Evolutionary conservation across 257 asterid species (phyloP).

Genomic region (Linaria vulgaris): DNA sequence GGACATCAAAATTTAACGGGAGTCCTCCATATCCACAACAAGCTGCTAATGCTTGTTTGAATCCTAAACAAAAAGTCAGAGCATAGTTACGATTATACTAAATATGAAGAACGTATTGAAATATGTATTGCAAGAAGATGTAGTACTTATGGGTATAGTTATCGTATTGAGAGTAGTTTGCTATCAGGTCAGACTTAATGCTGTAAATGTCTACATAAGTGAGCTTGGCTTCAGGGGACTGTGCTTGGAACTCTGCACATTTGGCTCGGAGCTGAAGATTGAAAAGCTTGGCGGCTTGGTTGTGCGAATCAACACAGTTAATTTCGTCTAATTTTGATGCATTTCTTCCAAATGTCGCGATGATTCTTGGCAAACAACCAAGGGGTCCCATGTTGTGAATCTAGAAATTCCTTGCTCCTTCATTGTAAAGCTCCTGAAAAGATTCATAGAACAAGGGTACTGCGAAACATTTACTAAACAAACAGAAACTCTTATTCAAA

Average conservation of each 20-base stretch:
- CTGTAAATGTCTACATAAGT: constrained; percentile 43
- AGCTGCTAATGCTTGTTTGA: constrained; percentile 23
- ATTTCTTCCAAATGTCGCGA: constrained; percentile 25
- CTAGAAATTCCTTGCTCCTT: constrained; percentile 55
- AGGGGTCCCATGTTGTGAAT: constrained; percentile 56
- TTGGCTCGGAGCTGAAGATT: constrained; percentile 36
- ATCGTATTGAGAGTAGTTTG: constrained; percentile 27
- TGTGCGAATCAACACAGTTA: constrained; percentile 40
- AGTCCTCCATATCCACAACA: constrained; percentile 30
- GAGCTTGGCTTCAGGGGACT: constrained; percentile 32
- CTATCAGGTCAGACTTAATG: constrained; percentile 30
- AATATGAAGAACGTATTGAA: not conserved
- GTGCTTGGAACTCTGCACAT: constrained; percentile 26
- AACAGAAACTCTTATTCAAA: not conserved
- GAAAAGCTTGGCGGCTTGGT: constrained; percentile 42
- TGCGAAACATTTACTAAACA: not conserved
- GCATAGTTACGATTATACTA: not conserved
- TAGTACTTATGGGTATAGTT: constrained; percentile 13
- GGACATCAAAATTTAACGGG: constrained; percentile 32
- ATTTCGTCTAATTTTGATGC: constrained; percentile 31
- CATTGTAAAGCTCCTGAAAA: constrained; percentile 31
- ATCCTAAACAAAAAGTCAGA: constrained; percentile 18
- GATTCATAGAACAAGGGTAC: not conserved
- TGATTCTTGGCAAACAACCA: constrained; percentile 48
- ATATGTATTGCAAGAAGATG: not conserved